Conservation (phyloP, 2,329 filamentous ascomycete species). For the Aspergillus sojae region DNA sequence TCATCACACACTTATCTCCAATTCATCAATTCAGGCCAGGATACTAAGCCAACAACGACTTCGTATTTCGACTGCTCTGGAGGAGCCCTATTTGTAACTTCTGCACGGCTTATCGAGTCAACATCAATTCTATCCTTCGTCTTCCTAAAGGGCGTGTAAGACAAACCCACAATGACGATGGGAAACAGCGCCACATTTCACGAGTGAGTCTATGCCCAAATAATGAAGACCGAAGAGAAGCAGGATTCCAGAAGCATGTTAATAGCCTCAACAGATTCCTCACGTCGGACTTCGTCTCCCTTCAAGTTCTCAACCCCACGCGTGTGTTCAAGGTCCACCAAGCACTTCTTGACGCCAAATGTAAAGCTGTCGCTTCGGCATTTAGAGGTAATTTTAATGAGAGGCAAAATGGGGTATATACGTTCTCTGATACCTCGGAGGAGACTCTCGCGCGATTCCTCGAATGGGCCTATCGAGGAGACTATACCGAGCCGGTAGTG, state of each 20-base stretch:
- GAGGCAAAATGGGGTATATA: background rate
- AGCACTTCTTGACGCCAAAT: constrained; percentile 11
- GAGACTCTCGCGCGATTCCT: constrained; percentile 12
- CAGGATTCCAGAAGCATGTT: background rate
- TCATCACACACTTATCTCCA: background rate
- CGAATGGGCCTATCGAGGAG: constrained; percentile 14
- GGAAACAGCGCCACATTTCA: background rate
- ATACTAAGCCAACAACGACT: background rate
- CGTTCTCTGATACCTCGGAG: constrained; percentile 6
- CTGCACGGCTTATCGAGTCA: background rate
- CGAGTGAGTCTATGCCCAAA: background rate
- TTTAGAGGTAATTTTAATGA: background rate
- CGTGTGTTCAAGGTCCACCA: constrained; percentile 12
- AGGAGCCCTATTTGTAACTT: too few relatives aligned
- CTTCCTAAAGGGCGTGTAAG: background rate
- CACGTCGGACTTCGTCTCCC: background rate
- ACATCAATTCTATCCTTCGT: background rate
- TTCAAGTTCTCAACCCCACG: background rate
- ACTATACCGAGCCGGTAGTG: constrained; percentile 1
- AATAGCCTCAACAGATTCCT: background rate
- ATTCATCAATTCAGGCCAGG: background rate
- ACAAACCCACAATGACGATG: background rate
- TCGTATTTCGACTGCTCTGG: background rate
- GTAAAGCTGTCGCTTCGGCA: background rate
- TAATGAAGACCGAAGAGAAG: background rate